phyloP scores from a whole-genome alignment of 331 rosid genomes.

The Acacia pycnantha region DNA sequence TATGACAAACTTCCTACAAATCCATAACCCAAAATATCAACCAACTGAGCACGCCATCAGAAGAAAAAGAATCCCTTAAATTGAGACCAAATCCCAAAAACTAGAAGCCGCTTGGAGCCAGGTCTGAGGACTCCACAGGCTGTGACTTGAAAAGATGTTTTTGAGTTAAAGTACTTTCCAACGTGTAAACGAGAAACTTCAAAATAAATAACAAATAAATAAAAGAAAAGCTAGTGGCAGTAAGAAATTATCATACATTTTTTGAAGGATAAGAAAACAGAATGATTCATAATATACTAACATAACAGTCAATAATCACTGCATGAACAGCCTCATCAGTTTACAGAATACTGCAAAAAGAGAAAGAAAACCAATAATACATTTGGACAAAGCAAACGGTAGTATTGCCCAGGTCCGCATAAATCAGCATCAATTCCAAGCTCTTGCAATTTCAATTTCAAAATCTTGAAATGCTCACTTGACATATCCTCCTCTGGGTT shows the following conservation, averaged over 20 bases:
- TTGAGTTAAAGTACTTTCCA: slow-evolving; percentile 2
- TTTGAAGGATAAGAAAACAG: not conserved
- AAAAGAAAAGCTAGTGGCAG: not conserved
- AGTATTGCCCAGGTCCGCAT: slow-evolving; percentile 59
- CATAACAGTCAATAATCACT: slow-evolving; percentile 6
- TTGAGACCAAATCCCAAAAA: slow-evolving; percentile 8
- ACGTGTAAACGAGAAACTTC: not conserved
- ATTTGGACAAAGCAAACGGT: slow-evolving; percentile 67
- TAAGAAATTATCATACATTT: not conserved
- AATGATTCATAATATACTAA: not conserved
- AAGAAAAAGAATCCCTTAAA: not conserved
- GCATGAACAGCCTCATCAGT: not conserved
- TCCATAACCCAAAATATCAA: slow-evolving; percentile 9
- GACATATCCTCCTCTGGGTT: slow-evolving; percentile 20
- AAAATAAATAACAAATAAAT: not conserved
- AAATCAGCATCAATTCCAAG: slow-evolving; percentile 50
- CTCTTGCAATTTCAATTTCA: slow-evolving; percentile 56
- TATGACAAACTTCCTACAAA: not conserved
- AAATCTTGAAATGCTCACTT: slow-evolving; percentile 20
- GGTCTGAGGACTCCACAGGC: not conserved
- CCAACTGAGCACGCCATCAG: not conserved
- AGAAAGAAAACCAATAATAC: slow-evolving; percentile 35
- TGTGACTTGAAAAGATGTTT: not conserved
- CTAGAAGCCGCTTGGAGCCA: not conserved
- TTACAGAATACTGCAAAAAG: not conserved